Evolutionary conservation across 345 rosid genomes (phyloP).

Genomic region (Gossypioides kirkii): DNA sequence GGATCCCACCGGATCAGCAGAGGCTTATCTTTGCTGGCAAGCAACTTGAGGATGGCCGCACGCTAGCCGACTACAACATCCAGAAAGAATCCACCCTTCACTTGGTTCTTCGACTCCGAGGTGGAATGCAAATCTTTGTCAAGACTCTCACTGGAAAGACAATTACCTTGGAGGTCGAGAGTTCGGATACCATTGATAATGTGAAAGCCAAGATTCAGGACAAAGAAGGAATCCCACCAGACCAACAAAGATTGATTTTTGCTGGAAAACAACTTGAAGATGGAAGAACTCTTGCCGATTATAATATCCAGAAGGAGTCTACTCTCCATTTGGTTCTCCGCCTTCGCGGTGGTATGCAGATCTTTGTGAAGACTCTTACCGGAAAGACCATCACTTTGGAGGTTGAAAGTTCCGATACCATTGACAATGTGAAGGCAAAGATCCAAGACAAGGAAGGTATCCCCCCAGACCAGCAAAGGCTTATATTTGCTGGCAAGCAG

Average conservation of each 20-base stretch:
- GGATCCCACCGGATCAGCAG: neutral
- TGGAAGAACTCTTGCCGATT: neutral
- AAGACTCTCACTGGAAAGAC: conserved; percentile 1
- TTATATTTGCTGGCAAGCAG: too few species aligned
- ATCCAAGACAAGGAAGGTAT: too few species aligned
- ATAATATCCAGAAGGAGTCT: too few species aligned
- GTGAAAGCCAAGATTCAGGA: neutral
- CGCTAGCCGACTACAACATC: neutral
- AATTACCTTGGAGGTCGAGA: neutral
- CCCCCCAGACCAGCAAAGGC: too few species aligned
- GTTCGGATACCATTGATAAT: neutral
- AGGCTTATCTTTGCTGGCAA: neutral
- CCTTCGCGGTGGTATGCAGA: neutral
- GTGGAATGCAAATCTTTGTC: neutral
- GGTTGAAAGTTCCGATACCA: neutral
- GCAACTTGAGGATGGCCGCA: neutral
- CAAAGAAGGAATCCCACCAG: neutral
- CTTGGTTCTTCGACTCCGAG: neutral
- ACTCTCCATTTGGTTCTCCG: too few species aligned
- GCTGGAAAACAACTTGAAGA: conserved; percentile 2
- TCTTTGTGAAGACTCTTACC: neutral
- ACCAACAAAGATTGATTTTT: neutral
- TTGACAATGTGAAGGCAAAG: too few species aligned
- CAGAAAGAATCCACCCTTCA: neutral
- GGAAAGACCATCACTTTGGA: neutral